These are phyloP conservation scores for Telfairia occidentalis DNA, from an alignment of 331 rosid genomes.

Conservation along the genomic window DNA sequence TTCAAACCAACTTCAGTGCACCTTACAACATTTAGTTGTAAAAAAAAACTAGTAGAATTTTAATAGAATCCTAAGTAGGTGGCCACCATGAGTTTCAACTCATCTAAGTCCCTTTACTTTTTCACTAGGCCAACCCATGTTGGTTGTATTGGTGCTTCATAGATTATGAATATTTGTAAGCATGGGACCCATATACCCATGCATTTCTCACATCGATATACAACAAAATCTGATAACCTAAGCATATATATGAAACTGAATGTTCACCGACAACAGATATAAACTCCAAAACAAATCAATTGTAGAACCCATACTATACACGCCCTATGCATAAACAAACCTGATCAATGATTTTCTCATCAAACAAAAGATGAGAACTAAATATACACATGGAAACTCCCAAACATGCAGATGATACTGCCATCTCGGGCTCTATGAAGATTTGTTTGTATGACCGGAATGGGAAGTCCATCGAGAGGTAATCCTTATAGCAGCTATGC, in stretches of 20 bases:
- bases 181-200: neutral
- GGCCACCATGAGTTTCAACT: neutral
- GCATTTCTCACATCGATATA: neutral
- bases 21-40: neutral
- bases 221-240: neutral
- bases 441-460: slow-evolving; percentile 91
- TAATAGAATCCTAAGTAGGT: neutral
- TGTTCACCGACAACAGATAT: neutral
- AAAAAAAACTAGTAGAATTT: neutral
- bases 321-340: slow-evolving; percentile 34
- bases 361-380: slow-evolving; percentile 79
- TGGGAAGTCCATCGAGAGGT: slow-evolving; percentile 75
- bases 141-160: neutral
- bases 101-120: neutral
- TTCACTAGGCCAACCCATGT: neutral
- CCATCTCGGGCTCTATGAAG: slow-evolving; percentile 77
- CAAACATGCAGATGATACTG: slow-evolving; percentile 60
- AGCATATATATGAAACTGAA: neutral
- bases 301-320: neutral
- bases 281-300: slow-evolving; percentile 3
- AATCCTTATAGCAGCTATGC: slow-evolving; percentile 75
- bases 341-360: slow-evolving; percentile 90
- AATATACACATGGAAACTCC: slow-evolving; percentile 89
- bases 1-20: neutral
- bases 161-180: neutral